Percentiles rank a stretch among this genome's conserved stretches.
Evolutionary conservation across 345 rosid genomes (phyloP).

Genomic region (Populus deltoides): DNA sequence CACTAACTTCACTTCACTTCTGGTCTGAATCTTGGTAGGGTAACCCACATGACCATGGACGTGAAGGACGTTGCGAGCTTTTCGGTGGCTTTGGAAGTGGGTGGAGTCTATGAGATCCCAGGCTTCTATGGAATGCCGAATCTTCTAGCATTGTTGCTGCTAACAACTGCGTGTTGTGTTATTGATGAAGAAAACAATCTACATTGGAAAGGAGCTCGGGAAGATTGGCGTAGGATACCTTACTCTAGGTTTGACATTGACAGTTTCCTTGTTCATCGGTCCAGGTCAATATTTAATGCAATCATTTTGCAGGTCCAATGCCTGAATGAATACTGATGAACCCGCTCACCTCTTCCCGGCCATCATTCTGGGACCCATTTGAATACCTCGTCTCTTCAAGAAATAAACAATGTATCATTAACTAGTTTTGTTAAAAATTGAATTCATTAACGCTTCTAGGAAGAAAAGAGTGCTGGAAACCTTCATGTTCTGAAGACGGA

Average conservation of each 20-base stretch:
- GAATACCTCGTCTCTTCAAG: no score
- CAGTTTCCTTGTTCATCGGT: conserved; percentile 23
- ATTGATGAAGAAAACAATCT: background rate
- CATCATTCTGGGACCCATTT: conserved; percentile 39
- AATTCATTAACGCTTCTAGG: background rate
- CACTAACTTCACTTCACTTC: background rate
- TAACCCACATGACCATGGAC: background rate
- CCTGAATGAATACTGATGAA: conserved; percentile 38
- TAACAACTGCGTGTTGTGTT: background rate
- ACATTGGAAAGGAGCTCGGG: background rate
- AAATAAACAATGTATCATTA: background rate
- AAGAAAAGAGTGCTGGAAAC: background rate
- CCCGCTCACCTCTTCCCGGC: conserved; percentile 33
- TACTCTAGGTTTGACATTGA: background rate
- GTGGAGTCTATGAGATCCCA: background rate
- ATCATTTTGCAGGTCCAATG: conserved; percentile 62
- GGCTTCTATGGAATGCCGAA: no score
- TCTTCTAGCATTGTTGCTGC: background rate
- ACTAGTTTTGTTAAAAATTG: no score
- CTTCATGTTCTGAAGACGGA: background rate
- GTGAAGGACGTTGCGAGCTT: background rate
- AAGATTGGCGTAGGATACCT: background rate
- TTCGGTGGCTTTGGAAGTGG: background rate
- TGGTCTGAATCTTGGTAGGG: background rate
- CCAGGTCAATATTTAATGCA: conserved; percentile 50